Percentiles rank a stretch among this genome's conserved stretches.
phyloP scores from a whole-genome alignment of 192 early-diverging fungal genomes.

The Cetraspora pellucida region DNA sequence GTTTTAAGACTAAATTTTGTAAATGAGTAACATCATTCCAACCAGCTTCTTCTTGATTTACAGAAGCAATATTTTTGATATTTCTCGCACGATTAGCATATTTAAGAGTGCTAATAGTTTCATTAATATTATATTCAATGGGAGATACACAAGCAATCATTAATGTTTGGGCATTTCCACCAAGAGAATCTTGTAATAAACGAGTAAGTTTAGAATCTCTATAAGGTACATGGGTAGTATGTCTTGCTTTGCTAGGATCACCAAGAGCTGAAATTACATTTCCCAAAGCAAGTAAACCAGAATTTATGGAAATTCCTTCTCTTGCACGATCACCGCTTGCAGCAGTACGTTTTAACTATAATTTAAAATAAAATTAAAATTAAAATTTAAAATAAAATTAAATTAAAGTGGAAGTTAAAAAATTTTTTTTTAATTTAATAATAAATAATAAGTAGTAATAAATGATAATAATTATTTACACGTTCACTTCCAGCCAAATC shows the following conservation, averaged over 20 bases:
- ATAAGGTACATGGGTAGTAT: constrained; percentile 84
- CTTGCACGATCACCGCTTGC: constrained; percentile 90
- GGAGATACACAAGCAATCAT: constrained; percentile 96
- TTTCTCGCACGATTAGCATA: constrained; percentile 96
- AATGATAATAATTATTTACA: constrained; percentile 42
- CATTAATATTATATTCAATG: constrained; percentile 79
- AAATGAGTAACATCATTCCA: constrained; percentile 67
- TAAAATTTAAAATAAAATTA: not conserved
- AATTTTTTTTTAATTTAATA: too few relatives aligned
- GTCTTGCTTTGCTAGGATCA: constrained; percentile 62
- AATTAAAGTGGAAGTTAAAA: too few relatives aligned
- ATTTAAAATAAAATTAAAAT: not conserved
- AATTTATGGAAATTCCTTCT: constrained; percentile 98
- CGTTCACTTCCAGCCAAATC: constrained; percentile 97
- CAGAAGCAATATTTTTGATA: constrained; percentile 86
- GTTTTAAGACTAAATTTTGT: constrained; percentile 62
- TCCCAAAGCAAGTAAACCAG: constrained; percentile 91
- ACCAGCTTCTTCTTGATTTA: constrained; percentile 73
- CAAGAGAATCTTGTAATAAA: constrained; percentile 93
- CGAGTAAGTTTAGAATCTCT: constrained; percentile 96
- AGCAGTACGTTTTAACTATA: constrained; percentile 83
- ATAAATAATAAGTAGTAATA: too few relatives aligned
- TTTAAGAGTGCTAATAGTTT: constrained; percentile 94
- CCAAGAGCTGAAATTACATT: constrained; percentile 97
- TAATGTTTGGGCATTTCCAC: constrained; percentile 91